Conservation (phyloP, 2,329 filamentous ascomycete genomes). For the Botrytis fabae region DNA sequence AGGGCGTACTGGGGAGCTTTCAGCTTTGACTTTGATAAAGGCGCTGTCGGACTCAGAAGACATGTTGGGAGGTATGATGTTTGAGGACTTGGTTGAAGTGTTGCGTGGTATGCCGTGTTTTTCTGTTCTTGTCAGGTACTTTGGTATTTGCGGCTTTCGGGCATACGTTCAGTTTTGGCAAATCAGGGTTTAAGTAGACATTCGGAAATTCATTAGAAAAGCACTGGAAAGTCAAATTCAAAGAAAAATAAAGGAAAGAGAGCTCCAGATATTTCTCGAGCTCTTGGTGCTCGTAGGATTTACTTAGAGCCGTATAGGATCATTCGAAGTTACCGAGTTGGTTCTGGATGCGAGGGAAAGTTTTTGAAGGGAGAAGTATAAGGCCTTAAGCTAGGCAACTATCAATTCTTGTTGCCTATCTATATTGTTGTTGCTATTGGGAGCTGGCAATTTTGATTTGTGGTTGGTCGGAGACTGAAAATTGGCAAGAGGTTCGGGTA, state of each 20-base stretch:
- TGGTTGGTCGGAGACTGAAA: background rate
- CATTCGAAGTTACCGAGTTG: background rate
- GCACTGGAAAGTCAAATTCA: background rate
- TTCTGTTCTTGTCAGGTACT: background rate
- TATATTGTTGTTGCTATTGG: background rate
- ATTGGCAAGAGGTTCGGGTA: background rate
- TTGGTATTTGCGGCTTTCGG: background rate
- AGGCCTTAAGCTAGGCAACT: background rate
- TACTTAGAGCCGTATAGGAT: background rate
- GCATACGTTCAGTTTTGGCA: background rate
- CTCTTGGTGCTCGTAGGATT: background rate
- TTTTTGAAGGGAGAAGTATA: background rate
- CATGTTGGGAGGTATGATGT: background rate
- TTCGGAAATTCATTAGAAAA: background rate
- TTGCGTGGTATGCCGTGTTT: background rate
- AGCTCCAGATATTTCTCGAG: background rate
- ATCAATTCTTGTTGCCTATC: background rate
- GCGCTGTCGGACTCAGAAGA: background rate
- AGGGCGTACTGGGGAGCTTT: background rate
- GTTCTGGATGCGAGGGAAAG: background rate
- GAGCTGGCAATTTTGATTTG: background rate
- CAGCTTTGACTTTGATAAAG: background rate
- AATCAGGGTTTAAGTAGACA: background rate
- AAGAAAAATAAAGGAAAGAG: background rate
- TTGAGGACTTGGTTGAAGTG: background rate